Conservation (phyloP, 768 basidiomycete species). For the Xerocomus spinulosus region DNA sequence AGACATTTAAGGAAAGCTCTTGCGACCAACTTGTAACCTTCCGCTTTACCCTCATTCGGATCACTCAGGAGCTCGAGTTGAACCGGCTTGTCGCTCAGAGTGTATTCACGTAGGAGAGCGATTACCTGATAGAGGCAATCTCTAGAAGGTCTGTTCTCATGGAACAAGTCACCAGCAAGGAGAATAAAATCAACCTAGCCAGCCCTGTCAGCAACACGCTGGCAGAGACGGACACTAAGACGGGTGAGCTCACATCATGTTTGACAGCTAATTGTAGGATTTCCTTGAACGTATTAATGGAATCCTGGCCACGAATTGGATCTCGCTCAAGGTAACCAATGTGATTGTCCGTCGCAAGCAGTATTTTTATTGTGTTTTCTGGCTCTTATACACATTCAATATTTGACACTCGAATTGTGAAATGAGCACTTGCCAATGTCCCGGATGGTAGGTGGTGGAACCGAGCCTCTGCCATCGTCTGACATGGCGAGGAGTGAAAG, state of each 20-base stretch:
- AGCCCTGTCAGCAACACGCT: constrained; percentile 1
- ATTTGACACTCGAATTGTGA: constrained; percentile 4
- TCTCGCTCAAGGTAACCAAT: constrained; percentile 94
- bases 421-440: constrained; percentile 34
- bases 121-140: constrained; percentile 87
- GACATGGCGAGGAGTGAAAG: not conserved
- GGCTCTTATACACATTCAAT: constrained; percentile 34
- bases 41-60: constrained; percentile 83
- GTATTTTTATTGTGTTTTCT: constrained; percentile 71
- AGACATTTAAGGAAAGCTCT: not conserved
- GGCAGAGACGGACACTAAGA: not conserved
- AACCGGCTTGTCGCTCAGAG: constrained; percentile 84
- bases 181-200: constrained; percentile 90
- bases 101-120: constrained; percentile 86
- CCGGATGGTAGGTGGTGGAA: constrained; percentile 33
- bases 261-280: constrained; percentile 89
- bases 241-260: constrained; percentile 58
- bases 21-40: constrained; percentile 68
- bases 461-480: constrained; percentile 20
- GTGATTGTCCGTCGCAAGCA: constrained; percentile 95
- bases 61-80: constrained; percentile 89
- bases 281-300: constrained; percentile 92
- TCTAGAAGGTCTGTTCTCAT: constrained; percentile 93
- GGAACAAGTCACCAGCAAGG: constrained; percentile 93
- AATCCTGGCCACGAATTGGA: constrained; percentile 90